Percentiles rank a stretch among this genome's conserved stretches.
These are phyloP conservation scores for Cupressus sempervirens DNA, from an alignment of 75 land plant genomes.

Conservation along the genomic window DNA sequence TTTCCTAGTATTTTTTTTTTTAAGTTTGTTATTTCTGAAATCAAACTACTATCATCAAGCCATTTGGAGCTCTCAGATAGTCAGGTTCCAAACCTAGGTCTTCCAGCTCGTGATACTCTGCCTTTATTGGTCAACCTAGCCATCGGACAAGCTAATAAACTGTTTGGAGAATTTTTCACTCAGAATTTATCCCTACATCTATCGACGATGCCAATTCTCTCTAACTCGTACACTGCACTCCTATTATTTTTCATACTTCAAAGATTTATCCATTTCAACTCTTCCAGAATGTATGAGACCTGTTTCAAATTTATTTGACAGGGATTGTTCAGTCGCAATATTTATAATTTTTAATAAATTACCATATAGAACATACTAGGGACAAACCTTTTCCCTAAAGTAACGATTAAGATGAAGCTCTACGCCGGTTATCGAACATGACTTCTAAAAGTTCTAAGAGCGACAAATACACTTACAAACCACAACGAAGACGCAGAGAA, in stretches of 20 bases:
- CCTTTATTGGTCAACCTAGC: neutral
- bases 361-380: too few relatives aligned
- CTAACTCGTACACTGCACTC: neutral
- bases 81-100: neutral
- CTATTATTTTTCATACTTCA: neutral
- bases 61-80: neutral
- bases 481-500: too few relatives aligned
- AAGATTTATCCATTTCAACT: neutral
- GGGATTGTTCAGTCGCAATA: neutral
- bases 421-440: neutral
- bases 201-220: neutral
- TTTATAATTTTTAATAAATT: neutral
- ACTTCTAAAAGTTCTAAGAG: neutral
- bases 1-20: neutral
- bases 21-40: neutral
- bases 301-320: neutral
- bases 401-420: too few relatives aligned
- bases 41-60: neutral
- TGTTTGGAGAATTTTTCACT: neutral
- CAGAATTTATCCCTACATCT: neutral
- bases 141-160: neutral
- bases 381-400: too few relatives aligned
- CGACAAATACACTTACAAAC: neutral
- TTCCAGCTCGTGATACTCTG: neutral
- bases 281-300: neutral